These are phyloP conservation scores for Candida frijolesensis DNA, from an alignment of 1,139 yeast genomes.

Conservation along the genomic window DNA sequence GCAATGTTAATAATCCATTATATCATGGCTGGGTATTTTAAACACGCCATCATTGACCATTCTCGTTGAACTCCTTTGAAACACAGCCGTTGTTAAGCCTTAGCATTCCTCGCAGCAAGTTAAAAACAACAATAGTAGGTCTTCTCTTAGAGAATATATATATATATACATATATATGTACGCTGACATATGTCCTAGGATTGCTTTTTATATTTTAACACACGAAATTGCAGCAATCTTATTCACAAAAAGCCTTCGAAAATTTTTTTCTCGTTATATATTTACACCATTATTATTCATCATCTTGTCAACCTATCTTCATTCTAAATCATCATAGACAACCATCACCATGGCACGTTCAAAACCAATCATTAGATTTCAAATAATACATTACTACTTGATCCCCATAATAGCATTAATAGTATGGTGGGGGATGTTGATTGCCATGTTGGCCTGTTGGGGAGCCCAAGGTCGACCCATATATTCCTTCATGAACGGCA, in stretches of 20 bases:
- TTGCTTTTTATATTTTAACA: too few species aligned
- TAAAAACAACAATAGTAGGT: neutral
- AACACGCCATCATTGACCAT: neutral
- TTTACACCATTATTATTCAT: neutral
- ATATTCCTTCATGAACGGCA: conserved; percentile 54
- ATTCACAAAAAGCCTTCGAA: neutral
- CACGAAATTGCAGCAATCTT: too few species aligned
- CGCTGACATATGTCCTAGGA: too few species aligned
- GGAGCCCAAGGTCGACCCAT: conserved; percentile 76
- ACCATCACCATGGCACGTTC: neutral
- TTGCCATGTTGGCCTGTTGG: conserved; percentile 54
- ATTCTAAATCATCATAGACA: neutral
- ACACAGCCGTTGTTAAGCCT: neutral
- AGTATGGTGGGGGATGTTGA: conserved; percentile 47
- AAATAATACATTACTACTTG: conserved; percentile 36
- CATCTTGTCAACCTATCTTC: neutral
- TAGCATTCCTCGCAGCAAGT: neutral
- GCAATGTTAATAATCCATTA: too few species aligned
- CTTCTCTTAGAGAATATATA: neutral
- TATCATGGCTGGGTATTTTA: neutral
- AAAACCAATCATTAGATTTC: conserved; percentile 24
- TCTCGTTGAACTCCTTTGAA: neutral
- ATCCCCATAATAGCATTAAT: conserved; percentile 32
- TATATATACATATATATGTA: neutral
- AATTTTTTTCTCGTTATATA: neutral